phyloP scores from a whole-genome alignment of 2,329 filamentous ascomycete species.

The Sclerotinia glacialis region DNA sequence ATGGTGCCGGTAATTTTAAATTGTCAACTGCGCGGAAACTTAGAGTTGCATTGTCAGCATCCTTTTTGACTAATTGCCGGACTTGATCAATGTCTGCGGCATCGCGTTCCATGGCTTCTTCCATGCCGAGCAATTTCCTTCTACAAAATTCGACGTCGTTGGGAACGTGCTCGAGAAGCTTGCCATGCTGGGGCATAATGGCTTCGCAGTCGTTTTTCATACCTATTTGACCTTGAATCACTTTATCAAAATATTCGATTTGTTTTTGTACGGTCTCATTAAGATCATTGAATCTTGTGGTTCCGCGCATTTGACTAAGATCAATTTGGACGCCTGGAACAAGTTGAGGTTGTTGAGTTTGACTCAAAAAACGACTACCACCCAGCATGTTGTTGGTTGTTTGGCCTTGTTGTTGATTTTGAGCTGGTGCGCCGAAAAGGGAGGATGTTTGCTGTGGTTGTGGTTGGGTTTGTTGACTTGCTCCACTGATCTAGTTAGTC shows the following conservation, averaged over 20 bases:
- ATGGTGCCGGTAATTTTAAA: slow-evolving; percentile 63
- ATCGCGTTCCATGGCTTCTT: slow-evolving; percentile 61
- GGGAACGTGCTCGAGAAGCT: slow-evolving; percentile 61
- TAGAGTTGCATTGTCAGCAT: slow-evolving; percentile 67
- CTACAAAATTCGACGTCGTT: slow-evolving; percentile 63
- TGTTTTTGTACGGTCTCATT: slow-evolving; percentile 75
- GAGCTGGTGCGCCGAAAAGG: slow-evolving; percentile 27
- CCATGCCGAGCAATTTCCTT: slow-evolving; percentile 60
- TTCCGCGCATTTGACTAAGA: slow-evolving; percentile 73
- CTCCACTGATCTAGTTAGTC: slow-evolving; percentile 17
- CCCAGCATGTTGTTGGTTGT: slow-evolving; percentile 16
- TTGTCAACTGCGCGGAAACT: slow-evolving; percentile 73
- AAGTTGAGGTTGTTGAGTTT: slow-evolving; percentile 50
- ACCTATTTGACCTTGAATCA: slow-evolving; percentile 76
- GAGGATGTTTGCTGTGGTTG: slow-evolving; percentile 31
- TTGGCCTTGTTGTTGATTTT: slow-evolving; percentile 29
- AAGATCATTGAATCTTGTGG: slow-evolving; percentile 89
- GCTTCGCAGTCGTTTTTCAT: slow-evolving; percentile 74
- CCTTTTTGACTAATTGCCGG: slow-evolving; percentile 58
- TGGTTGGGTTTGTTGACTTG: slow-evolving; percentile 33
- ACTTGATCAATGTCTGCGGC: slow-evolving; percentile 57
- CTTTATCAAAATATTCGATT: slow-evolving; percentile 74
- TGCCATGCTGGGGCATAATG: slow-evolving; percentile 61
- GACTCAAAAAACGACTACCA: slow-evolving; percentile 44
- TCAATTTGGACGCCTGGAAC: slow-evolving; percentile 76